Evolutionary conservation across 257 asterid genomes (phyloP).

Genomic region (Solanum sitiens): DNA sequence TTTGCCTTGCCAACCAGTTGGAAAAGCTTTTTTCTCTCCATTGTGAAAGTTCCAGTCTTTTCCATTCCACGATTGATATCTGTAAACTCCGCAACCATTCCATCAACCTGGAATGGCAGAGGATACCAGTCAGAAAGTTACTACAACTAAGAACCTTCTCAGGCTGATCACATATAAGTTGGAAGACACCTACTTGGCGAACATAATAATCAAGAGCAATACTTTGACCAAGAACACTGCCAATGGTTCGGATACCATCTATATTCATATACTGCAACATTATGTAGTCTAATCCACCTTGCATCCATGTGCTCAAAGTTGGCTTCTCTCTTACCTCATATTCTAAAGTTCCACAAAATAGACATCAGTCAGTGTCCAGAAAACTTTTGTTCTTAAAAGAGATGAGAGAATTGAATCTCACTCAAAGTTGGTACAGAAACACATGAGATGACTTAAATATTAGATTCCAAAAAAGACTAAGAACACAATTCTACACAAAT

Average conservation of each 20-base stretch:
- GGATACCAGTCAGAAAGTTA: background rate
- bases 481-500: background rate
- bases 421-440: background rate
- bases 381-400: background rate
- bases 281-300: constrained; percentile 92
- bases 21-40: constrained; percentile 91
- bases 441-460: background rate
- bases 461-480: background rate
- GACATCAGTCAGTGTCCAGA: background rate
- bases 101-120: constrained; percentile 61
- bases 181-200: constrained; percentile 58
- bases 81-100: constrained; percentile 90
- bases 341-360: constrained; percentile 32
- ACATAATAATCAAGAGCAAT: constrained; percentile 98
- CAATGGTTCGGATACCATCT: constrained; percentile 92
- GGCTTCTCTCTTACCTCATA: constrained; percentile 87
- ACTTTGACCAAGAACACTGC: constrained; percentile 98
- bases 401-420: background rate
- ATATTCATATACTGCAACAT: constrained; percentile 64
- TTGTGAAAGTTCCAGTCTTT: constrained; percentile 88
- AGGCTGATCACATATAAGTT: background rate
- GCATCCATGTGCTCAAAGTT: constrained; percentile 78
- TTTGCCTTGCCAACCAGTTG: constrained; percentile 97
- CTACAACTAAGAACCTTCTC: background rate
- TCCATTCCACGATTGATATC: constrained; percentile 95